Base-by-base conservation (phyloP, 176 grass and related monocot genomes). In the Zizania latifolia region DNA sequence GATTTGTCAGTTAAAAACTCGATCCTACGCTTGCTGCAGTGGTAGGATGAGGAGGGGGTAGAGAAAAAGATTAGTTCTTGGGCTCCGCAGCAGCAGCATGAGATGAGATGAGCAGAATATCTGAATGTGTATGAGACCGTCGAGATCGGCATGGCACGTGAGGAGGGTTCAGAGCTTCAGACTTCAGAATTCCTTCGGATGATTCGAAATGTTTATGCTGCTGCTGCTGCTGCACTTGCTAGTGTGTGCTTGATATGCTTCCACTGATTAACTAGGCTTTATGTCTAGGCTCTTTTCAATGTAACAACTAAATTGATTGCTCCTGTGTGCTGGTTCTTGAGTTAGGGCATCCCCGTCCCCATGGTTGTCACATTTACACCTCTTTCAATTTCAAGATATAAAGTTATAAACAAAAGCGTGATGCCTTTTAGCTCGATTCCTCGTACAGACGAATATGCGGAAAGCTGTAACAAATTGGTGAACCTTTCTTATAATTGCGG, bases 181-280 rank as follows among this genome's bases (percentile, higher is more conserved):
- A n/a, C n/a, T 22, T 53, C 48, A 53, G 48, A 53, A 53, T 22
- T 53, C 48, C 6, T 53, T 84, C 73, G 39, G 82, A 77, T 77
- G 73, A 77, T 84, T 77, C 81, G 72, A 84, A 84, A 77, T 70
- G 72, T 40, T 59, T 70, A 50, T 30, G 28, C 31, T 37, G 65
- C 23, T 29, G 0, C 8, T 27, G 23, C 15, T 22, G 16, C 2
- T 24, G 54, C 2, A 14, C 5, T 16, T 12, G 65, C 43, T 45
- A 45, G 43, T 45, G 46, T 51, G 46, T 51, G 46, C 46, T 51
- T 51, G 17, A 51, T 51, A 51, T 51, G 17, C 46, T 51, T 2
- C 5, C 46, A 51, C 46, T 51, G 21, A 51, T 21, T 51, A 51
- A 51, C 21, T 51, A 51, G 46, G 46, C 19, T 51, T 7, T 51